Evolutionary conservation across 2,329 filamentous ascomycete genomes (phyloP).

Genomic region (Ascochyta lentis): DNA sequence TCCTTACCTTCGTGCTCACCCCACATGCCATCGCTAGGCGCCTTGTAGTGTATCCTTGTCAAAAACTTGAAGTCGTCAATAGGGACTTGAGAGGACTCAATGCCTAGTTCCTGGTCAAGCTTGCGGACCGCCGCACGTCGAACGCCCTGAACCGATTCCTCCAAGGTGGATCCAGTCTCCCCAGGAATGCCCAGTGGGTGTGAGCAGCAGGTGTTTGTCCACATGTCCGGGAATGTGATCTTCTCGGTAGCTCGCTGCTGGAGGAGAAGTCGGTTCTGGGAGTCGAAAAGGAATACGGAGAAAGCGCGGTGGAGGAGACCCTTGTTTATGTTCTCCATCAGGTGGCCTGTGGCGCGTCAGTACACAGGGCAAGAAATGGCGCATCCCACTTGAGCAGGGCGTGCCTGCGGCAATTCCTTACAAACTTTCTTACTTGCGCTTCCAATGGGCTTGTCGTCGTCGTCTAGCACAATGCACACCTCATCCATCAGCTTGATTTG

Average conservation of each 20-base stretch:
- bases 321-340: constrained; percentile 98
- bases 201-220: constrained; percentile 99
- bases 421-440: constrained; percentile 98
- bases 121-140: constrained; percentile 94
- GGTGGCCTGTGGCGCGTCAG: constrained; percentile 70
- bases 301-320: constrained; percentile 96
- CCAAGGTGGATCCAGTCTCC: constrained; percentile 84
- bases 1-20: constrained; percentile 93
- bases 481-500: constrained; percentile 99
- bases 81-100: constrained; percentile 86
- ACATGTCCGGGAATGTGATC: constrained; percentile 99
- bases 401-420: constrained; percentile 56
- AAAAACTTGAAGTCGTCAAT: constrained; percentile 91
- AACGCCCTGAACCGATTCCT: constrained; percentile 81
- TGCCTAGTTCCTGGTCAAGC: constrained; percentile 92
- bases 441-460: constrained; percentile 90
- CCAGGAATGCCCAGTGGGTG: constrained; percentile 90
- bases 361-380: constrained; percentile 7
- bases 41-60: constrained; percentile 97
- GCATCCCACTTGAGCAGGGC: constrained; percentile 9
- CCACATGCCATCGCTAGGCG: constrained; percentile 96
- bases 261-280: constrained; percentile 87
- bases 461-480: constrained; percentile 94
- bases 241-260: constrained; percentile 96
- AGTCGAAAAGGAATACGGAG: constrained; percentile 97